Evolutionary conservation across 139 green algal species (phyloP), one percentile per base, ranked within the genome.

Genomic region (Helicosporidium sp.): DNA sequence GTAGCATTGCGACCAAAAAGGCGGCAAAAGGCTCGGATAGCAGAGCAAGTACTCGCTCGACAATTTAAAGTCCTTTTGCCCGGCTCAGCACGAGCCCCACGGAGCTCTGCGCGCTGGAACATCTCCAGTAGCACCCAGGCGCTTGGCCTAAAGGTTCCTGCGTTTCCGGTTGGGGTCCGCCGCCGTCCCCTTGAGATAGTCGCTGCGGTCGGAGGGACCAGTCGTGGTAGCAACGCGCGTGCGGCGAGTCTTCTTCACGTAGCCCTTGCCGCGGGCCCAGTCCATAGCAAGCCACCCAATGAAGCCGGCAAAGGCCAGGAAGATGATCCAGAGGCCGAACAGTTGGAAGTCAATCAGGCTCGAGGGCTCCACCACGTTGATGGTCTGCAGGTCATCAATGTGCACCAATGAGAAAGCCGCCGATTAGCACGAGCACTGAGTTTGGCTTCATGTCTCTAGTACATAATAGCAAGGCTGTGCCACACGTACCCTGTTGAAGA

Each of bases 341-440:
- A 68, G 60, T 42, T 68, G 45, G 7, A 46, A 34, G 28, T 68
- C 60, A n/a, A 68, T 42, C 36, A 46, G 40, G 20, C 26, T 62
- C 33, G 53, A 25, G 45, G 51, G 36, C 48, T 68, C 60, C 33
- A 68, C 48, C 17, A 68, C 26, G 37, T n/a, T 36, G 27, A 55
- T 51, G 13, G 47, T 56, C 37, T 51, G 45, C 5, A 22, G 18
- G 8, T 28, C 41, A 8, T 47, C 41, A 27, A 47, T 23, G 7
- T 20, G 6, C n/a, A n/a, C n/a, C n/a, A n/a, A n/a, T n/a, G n/a
- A n/a, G n/a, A n/a, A n/a, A n/a, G n/a, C n/a, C n/a, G n/a, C n/a
- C n/a, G n/a, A n/a, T n/a, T n/a, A n/a, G 22, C n/a, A 29, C 15
- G 28, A 47, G 22, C 28, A 7, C 41, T 33, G 20, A 28, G 12